A percentile compares a stretch with the other conserved stretches of the same genome.
Conservation (phyloP, 495 filamentous ascomycete genomes). For the Xylaria acuta region DNA sequence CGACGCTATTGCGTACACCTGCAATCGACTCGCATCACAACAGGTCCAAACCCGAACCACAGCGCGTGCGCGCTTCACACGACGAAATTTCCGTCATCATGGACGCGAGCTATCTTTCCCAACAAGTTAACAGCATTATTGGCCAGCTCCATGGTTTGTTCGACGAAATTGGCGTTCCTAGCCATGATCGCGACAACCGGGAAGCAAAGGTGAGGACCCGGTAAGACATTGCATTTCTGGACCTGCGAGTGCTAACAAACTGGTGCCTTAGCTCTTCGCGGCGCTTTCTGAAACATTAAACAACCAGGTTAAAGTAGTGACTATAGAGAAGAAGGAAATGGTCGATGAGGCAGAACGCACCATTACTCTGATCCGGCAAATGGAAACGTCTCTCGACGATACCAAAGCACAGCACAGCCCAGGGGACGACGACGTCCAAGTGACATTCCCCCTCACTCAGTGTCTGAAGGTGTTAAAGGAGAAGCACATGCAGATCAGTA, state of each 20-base stretch:
- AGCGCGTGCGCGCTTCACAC: slow-evolving; percentile 10
- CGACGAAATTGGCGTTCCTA: slow-evolving; percentile 92
- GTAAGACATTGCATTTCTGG: slow-evolving; percentile 7
- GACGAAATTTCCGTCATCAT: slow-evolving; percentile 50
- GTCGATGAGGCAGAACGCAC: slow-evolving; percentile 85
- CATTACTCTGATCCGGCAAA: slow-evolving; percentile 84
- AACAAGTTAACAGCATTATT: slow-evolving; percentile 92
- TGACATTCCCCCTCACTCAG: slow-evolving; percentile 79
- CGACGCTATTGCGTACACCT: slow-evolving; percentile 1
- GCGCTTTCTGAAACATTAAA: slow-evolving; percentile 87
- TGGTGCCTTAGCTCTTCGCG: slow-evolving; percentile 70
- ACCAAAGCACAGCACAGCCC: slow-evolving; percentile 64
- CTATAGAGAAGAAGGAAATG: slow-evolving; percentile 85
- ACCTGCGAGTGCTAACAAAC: slow-evolving; percentile 35
- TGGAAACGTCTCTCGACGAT: slow-evolving; percentile 89
- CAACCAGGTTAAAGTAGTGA: slow-evolving; percentile 79
- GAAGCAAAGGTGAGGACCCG: slow-evolving; percentile 75
- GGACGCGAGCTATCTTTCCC: slow-evolving; percentile 90
- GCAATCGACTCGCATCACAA: slow-evolving; percentile 5
- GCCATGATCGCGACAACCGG: slow-evolving; percentile 85
- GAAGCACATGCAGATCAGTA: slow-evolving; percentile 79
- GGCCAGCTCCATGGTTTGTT: slow-evolving; percentile 89
- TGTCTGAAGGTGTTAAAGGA: slow-evolving; percentile 83
- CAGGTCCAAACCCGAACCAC: neutral
- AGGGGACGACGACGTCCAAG: slow-evolving; percentile 67